A percentile compares a stretch with the other conserved stretches of the same genome.
phyloP scores from a whole-genome alignment of 257 asterid genomes.

The Leptodermis oblonga region DNA sequence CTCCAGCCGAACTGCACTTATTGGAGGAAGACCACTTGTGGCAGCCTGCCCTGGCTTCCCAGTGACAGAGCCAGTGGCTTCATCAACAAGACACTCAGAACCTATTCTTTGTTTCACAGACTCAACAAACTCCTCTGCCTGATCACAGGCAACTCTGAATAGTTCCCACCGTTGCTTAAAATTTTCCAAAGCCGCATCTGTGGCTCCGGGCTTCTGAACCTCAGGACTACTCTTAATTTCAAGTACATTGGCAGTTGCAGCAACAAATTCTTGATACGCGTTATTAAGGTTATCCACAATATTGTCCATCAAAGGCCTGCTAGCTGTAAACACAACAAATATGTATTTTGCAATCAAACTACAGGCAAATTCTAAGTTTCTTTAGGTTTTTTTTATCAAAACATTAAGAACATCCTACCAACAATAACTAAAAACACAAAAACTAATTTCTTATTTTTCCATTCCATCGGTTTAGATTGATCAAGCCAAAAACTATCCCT shows the following conservation, averaged over 20 bases:
- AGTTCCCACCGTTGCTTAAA: slow-evolving; percentile 89
- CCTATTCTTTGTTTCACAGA: slow-evolving; percentile 95
- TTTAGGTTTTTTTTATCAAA: not conserved
- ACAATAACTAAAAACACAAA: not conserved
- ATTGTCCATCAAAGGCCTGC: slow-evolving; percentile 55
- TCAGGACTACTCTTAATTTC: slow-evolving; percentile 60
- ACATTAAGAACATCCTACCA: not conserved
- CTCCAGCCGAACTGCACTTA: slow-evolving; percentile 94
- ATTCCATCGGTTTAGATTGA: not conserved
- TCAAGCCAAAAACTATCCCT: no score
- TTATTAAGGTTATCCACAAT: slow-evolving; percentile 60
- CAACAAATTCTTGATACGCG: slow-evolving; percentile 75
- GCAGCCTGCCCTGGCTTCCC: slow-evolving; percentile 57
- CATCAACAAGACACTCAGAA: slow-evolving; percentile 93
- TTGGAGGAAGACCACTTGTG: slow-evolving; percentile 69
- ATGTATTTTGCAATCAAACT: not conserved
- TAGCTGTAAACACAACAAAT: not conserved
- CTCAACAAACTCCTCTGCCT: slow-evolving; percentile 92
- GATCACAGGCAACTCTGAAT: slow-evolving; percentile 86
- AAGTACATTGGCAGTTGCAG: slow-evolving; percentile 62
- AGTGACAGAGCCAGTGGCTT: slow-evolving; percentile 80
- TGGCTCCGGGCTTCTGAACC: slow-evolving; percentile 61
- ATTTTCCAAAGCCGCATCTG: slow-evolving; percentile 81
- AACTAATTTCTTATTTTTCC: not conserved
- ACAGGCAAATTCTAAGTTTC: not conserved